Evolutionary conservation across 345 rosid species (phyloP).

Genomic region (Populus ilicifolia): DNA sequence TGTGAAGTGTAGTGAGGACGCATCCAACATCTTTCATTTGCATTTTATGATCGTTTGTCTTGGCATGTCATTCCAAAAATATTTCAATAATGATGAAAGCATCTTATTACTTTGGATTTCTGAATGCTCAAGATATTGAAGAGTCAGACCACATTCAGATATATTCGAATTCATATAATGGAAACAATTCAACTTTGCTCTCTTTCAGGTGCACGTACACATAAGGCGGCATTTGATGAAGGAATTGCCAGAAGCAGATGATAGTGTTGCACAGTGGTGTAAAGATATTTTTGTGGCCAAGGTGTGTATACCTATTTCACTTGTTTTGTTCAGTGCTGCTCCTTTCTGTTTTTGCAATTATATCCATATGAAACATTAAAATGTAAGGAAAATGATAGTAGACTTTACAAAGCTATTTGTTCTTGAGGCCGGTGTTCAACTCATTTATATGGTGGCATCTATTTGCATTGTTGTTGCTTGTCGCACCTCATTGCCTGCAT

Average conservation of each 20-base stretch:
- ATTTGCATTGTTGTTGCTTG: not conserved
- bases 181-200: not conserved
- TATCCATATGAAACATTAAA: not conserved
- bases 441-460: not conserved
- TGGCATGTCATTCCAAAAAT: not conserved
- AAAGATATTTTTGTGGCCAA: slow-evolving; percentile 33
- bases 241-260: slow-evolving; percentile 33
- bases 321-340: not conserved
- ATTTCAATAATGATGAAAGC: not conserved
- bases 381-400: not conserved
- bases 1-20: not conserved
- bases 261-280: slow-evolving; percentile 35
- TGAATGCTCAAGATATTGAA: not conserved
- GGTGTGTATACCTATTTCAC: slow-evolving; percentile 7
- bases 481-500: not conserved
- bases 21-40: not conserved
- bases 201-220: slow-evolving; percentile 24
- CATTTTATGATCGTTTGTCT: not conserved
- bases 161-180: not conserved
- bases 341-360: not conserved
- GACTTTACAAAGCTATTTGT: not conserved
- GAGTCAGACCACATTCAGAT: not conserved
- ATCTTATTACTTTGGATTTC: too few species aligned
- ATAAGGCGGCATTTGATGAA: slow-evolving; percentile 27
- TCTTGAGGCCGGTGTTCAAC: not conserved